Evolutionary conservation across 257 asterid genomes (phyloP).

Genomic region (Rehmannia glutinosa): DNA sequence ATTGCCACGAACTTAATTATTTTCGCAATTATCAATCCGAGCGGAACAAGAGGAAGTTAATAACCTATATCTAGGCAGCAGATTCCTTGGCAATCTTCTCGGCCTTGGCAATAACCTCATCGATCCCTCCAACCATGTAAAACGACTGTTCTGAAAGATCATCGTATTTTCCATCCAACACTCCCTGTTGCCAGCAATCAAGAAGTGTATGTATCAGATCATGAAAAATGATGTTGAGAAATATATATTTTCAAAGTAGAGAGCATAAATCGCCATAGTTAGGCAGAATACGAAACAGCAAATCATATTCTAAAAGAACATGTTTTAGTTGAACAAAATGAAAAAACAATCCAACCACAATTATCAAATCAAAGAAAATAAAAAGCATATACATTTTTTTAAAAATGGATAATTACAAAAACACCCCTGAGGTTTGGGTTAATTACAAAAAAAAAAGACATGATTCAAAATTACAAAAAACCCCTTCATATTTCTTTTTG

Average conservation of each 20-base stretch:
- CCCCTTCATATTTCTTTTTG: too few species aligned
- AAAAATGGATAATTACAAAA: too few species aligned
- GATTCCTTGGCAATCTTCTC: conserved; percentile 70
- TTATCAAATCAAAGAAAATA: too few species aligned
- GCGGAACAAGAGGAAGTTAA: conserved; percentile 8
- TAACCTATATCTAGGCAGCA: conserved; percentile 35
- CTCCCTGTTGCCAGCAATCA: conserved; percentile 49
- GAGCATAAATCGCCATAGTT: too few species aligned
- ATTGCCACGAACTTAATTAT: conserved; percentile 40
- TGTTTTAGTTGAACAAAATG: too few species aligned
- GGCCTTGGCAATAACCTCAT: conserved; percentile 69
- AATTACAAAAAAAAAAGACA: too few species aligned
- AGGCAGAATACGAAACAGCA: too few species aligned
- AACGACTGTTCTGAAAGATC: conserved; percentile 85
- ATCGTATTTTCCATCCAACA: conserved; percentile 83
- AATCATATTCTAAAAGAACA: too few species aligned
- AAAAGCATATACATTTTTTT: too few species aligned
- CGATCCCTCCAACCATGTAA: conserved; percentile 97
- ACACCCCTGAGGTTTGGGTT: too few species aligned
- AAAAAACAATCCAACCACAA: too few species aligned
- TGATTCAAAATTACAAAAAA: too few species aligned
- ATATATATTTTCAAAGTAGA: not conserved
- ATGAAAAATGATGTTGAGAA: not conserved
- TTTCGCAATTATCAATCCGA: conserved; percentile 44
- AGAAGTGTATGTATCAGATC: not conserved